Conservation (phyloP, 2,329 filamentous ascomycete genomes). For the Beauveria sp. region DNA sequence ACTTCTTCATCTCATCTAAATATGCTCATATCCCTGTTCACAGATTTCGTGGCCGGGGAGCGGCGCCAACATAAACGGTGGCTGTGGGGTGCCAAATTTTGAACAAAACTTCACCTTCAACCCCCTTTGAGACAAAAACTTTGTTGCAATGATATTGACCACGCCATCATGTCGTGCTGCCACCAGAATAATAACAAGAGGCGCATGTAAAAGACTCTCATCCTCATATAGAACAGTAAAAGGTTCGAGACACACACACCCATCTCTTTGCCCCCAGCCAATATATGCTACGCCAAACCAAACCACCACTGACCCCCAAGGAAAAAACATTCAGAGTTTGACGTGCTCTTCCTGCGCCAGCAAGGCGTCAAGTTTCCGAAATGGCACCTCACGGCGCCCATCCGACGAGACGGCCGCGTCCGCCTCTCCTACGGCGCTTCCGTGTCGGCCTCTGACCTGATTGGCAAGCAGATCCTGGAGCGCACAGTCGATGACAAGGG, state of each 20-base stretch:
- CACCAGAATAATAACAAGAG: not conserved
- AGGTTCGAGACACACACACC: slow-evolving; percentile 15
- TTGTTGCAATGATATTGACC: not conserved
- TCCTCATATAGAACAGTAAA: slow-evolving; percentile 10
- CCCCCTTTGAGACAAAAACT: not conserved
- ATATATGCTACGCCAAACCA: no score
- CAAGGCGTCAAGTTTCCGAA: slow-evolving; percentile 27
- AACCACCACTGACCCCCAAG: no score
- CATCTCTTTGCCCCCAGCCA: no score
- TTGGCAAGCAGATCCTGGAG: slow-evolving; percentile 55
- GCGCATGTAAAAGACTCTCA: not conserved
- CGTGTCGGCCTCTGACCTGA: slow-evolving; percentile 48
- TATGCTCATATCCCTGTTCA: not conserved
- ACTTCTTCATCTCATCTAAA: no score
- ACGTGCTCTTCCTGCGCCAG: slow-evolving; percentile 33
- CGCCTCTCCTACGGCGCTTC: slow-evolving; percentile 37
- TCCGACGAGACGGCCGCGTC: slow-evolving; percentile 24
- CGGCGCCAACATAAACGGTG: no score
- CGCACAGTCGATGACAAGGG: slow-evolving; percentile 46
- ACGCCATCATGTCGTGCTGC: not conserved
- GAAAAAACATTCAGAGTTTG: slow-evolving; percentile 25
- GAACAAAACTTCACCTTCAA: not conserved
- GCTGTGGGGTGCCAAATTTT: not conserved
- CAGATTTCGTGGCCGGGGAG: not conserved
- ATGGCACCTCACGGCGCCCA: slow-evolving; percentile 31